These are phyloP conservation scores for Aspergillus sp. DNA, from an alignment of 2,329 filamentous ascomycete species.

Conservation along the genomic window DNA sequence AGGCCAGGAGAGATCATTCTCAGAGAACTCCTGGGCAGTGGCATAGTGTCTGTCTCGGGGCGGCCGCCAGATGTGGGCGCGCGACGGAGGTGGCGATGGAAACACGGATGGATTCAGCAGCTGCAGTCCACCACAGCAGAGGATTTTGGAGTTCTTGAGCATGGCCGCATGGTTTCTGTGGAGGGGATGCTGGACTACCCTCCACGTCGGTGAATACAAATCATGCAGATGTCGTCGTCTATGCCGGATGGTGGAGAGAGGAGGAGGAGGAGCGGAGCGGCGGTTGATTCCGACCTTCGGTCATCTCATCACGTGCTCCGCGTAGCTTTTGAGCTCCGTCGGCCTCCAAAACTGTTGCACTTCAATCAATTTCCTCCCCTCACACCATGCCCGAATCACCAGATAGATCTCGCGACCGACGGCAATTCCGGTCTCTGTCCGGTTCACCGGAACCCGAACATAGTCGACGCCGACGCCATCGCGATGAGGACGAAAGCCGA, in stretches of 20 bases:
- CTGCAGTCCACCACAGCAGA: slow-evolving; percentile 40
- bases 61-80: slow-evolving; percentile 20
- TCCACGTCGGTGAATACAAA: neutral
- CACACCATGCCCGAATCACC: slow-evolving; percentile 26
- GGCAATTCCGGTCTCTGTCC: slow-evolving; percentile 22
- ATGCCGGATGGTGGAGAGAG: neutral
- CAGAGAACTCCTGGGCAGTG: slow-evolving; percentile 29
- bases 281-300: neutral
- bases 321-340: neutral
- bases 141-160: slow-evolving; percentile 47
- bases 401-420: slow-evolving; percentile 19
- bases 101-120: slow-evolving; percentile 27
- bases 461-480: slow-evolving; percentile 22
- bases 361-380: neutral
- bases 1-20: slow-evolving; percentile 40
- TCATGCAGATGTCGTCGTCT: neutral
- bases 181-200: slow-evolving; percentile 20
- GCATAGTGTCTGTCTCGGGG: slow-evolving; percentile 29
- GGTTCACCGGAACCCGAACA: slow-evolving; percentile 19
- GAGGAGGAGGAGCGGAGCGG: neutral
- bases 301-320: slow-evolving; percentile 5
- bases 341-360: neutral
- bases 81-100: slow-evolving; percentile 25
- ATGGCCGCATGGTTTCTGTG: slow-evolving; percentile 40
- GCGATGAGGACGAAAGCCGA: slow-evolving; percentile 21